Conservation (phyloP, 345 rosid genomes). For the Dimocarpus longan region DNA sequence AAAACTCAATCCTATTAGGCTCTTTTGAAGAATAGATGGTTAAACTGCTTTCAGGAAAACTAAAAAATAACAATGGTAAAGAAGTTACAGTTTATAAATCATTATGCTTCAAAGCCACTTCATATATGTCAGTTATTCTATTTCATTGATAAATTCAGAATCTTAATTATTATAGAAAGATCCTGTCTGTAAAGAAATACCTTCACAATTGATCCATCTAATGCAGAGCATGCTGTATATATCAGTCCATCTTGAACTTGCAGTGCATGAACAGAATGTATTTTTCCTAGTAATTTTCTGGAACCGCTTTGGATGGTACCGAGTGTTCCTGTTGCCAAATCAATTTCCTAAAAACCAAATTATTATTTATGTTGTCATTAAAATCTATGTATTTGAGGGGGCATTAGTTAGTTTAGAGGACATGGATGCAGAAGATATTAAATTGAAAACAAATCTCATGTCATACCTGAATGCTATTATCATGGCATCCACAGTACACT, state of each 20-base stretch:
- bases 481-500: conserved; percentile 73
- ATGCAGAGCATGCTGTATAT: conserved; percentile 56
- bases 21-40: too few species aligned
- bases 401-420: not conserved
- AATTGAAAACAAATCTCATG: not conserved
- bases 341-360: conserved; percentile 54
- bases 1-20: not conserved
- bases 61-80: not conserved
- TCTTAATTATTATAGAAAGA: not conserved
- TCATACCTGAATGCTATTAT: conserved; percentile 63
- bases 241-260: conserved; percentile 51
- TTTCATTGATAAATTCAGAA: not conserved
- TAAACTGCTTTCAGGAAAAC: not conserved
- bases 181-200: conserved; percentile 27
- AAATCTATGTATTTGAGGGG: not conserved
- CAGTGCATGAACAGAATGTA: conserved; percentile 53
- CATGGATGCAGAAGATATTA: conserved; percentile 2
- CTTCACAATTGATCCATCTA: conserved; percentile 65
- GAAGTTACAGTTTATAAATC: not conserved
- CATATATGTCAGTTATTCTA: not conserved
- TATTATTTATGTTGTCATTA: not conserved
- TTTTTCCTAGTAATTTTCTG: conserved; percentile 59
- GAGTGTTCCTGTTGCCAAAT: conserved; percentile 64
- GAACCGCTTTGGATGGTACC: conserved; percentile 58
- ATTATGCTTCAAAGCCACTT: not conserved